Conservation (phyloP, 768 basidiomycete genomes). For the Boletellus ananas region DNA sequence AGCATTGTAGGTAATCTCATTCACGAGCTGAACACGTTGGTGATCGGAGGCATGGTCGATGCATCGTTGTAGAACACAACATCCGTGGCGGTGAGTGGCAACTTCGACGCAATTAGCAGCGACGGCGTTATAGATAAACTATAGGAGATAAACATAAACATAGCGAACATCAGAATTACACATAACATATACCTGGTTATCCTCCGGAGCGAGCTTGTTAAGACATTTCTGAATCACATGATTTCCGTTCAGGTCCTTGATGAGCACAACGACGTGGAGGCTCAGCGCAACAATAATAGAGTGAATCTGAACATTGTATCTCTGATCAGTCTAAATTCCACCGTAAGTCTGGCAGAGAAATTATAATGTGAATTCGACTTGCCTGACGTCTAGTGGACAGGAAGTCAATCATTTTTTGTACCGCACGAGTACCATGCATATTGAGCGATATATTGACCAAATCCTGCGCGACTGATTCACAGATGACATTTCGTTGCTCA, state of each 20-base stretch:
- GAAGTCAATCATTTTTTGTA: slow-evolving; percentile 99
- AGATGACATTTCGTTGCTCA: slow-evolving; percentile 94
- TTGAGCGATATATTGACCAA: slow-evolving; percentile 97
- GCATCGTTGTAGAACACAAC: slow-evolving; percentile 96
- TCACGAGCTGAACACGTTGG: slow-evolving; percentile 93
- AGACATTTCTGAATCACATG: slow-evolving; percentile 99
- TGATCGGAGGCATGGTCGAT: slow-evolving; percentile 97
- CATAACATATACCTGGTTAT: slow-evolving; percentile 74
- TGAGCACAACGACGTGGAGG: slow-evolving; percentile 95
- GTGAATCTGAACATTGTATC: slow-evolving; percentile 89
- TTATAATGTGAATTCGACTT: slow-evolving; percentile 39
- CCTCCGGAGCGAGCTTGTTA: slow-evolving; percentile 96
- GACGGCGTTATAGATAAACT: slow-evolving; percentile 99
- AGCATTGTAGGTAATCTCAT: slow-evolving; percentile 98
- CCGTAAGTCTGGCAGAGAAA: slow-evolving; percentile 52
- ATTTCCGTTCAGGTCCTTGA: slow-evolving; percentile 97
- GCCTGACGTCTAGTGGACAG: slow-evolving; percentile 91
- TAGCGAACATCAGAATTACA: not conserved
- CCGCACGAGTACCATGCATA: slow-evolving; percentile 99
- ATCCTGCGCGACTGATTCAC: slow-evolving; percentile 96
- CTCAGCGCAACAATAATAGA: slow-evolving; percentile 96
- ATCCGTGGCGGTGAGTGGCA: slow-evolving; percentile 95
- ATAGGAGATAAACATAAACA: not conserved
- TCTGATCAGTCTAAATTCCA: slow-evolving; percentile 65
- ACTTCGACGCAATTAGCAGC: slow-evolving; percentile 99